Conservation (phyloP, 73 alveolate species). For the Paramecium pentaurelia region DNA sequence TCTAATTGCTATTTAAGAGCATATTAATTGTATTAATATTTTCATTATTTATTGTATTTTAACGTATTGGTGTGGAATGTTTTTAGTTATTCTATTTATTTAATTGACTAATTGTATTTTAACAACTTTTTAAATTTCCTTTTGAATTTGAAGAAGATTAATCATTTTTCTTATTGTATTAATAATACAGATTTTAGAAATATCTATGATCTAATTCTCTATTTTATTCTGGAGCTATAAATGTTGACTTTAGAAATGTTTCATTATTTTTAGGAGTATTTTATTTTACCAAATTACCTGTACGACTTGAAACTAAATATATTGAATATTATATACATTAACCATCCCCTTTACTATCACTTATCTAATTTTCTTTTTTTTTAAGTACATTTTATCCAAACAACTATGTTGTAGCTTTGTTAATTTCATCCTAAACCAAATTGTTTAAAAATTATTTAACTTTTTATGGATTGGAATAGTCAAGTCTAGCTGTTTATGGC, state of each 20-base stretch:
- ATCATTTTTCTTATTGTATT: neutral
- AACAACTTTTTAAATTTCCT: neutral
- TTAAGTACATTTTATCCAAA: neutral
- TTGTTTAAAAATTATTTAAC: neutral
- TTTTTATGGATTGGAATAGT: neutral
- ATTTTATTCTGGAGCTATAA: neutral
- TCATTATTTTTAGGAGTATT: neutral
- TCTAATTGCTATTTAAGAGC: neutral
- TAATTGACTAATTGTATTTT: neutral
- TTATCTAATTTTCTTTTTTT: neutral
- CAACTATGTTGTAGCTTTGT: neutral
- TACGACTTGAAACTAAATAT: neutral
- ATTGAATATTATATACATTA: neutral
- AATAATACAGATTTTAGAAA: neutral
- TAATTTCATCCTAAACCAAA: neutral
- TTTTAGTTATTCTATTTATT: neutral
- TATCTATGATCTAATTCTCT: neutral
- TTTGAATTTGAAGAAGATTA: neutral
- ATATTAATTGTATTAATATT: neutral
- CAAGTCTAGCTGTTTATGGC: neutral
- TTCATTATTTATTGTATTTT: neutral
- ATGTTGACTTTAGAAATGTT: neutral
- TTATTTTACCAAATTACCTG: neutral
- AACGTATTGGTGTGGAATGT: neutral
- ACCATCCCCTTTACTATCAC: neutral